These are phyloP conservation scores for Logfia minima DNA, from an alignment of 129 eudicot genomes.

Conservation along the genomic window DNA sequence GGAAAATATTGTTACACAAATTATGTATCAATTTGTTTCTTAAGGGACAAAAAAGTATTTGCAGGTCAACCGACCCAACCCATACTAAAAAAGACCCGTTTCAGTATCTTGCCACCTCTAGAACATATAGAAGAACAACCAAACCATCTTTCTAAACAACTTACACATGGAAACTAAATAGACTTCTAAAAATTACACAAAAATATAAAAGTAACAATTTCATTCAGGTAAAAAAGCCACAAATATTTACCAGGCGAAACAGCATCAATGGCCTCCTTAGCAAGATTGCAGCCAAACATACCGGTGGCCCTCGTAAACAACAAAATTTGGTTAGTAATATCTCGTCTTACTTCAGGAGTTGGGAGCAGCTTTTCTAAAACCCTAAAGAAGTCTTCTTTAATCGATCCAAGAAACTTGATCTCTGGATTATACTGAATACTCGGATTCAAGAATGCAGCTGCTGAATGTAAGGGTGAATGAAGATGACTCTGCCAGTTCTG, in stretches of 20 bases:
- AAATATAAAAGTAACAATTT: neutral
- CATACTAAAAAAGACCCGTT: neutral
- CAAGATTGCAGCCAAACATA: slow-evolving; percentile 94
- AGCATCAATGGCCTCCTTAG: slow-evolving; percentile 87
- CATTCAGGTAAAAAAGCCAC: neutral
- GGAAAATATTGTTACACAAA: neutral
- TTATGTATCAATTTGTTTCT: neutral
- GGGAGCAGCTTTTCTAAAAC: slow-evolving; percentile 86
- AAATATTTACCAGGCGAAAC: slow-evolving; percentile 69
- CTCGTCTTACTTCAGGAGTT: slow-evolving; percentile 80
- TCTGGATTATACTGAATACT: slow-evolving; percentile 93
- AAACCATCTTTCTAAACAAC: neutral
- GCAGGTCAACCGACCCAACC: neutral
- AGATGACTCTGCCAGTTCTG: slow-evolving; percentile 84
- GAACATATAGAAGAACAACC: neutral
- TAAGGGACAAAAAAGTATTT: neutral
- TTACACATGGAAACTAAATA: neutral
- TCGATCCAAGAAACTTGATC: slow-evolving; percentile 70
- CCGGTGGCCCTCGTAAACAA: slow-evolving; percentile 72
- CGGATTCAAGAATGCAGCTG: slow-evolving; percentile 93
- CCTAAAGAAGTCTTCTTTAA: slow-evolving; percentile 79
- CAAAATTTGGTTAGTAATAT: slow-evolving; percentile 78
- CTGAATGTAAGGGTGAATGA: slow-evolving; percentile 87
- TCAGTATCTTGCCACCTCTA: neutral
- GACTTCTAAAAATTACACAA: neutral